Evolutionary conservation across 208 protist species (phyloP), one percentile per base, ranked within the genome.

Genomic region (Acanthamoeba quina): DNA sequence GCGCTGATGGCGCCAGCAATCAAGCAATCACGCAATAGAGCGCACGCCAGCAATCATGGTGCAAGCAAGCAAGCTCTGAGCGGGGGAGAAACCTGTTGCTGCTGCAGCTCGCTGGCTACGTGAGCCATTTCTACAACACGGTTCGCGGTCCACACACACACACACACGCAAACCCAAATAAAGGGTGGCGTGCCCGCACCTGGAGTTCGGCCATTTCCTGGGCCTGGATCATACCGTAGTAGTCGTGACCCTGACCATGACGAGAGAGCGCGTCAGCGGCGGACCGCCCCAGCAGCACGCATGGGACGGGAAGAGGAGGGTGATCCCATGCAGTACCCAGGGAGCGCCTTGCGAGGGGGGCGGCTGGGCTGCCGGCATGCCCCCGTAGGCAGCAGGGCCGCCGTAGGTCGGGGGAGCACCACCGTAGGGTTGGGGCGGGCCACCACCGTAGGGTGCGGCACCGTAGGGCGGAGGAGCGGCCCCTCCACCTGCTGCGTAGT

Each of bases 141-240:
- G 37, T 60, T 60, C 54, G 5, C 54, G 19, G 19, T 21, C 54
- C 54, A 60, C 10, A 11, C 10, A 60, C 10, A 47, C 68, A 76
- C 68, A 41, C 37, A 19, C 26, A 21, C 64, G 19, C 21, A 80
- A 80, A 47, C 47, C 26, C 10, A 82, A 6, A 85, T 37, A 3
- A 37, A 52, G 9, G 6, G 49, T 9, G 26, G 47, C 3, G 47
- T 62, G 47, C 17, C 29, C 56, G 11, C 19, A 70, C 83, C 60
- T 90, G 85, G 0, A 90, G 60, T 24, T 90, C 60, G 29, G 85
- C n/a, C 85, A 90, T 66, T 19, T 90, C 85, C 24, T 90, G 85
- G 26, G 85, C 58, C 26, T 90, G 85, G 34, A 90, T 66, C 85
- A 72, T 90, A 21, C 19, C 10, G 21, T 74, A 90, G 60, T 90